Percentiles rank a stretch among this genome's conserved stretches.
Evolutionary conservation across 1,284 basidiomycete species (phyloP).

Genomic region (Leccinum griseonigrum): DNA sequence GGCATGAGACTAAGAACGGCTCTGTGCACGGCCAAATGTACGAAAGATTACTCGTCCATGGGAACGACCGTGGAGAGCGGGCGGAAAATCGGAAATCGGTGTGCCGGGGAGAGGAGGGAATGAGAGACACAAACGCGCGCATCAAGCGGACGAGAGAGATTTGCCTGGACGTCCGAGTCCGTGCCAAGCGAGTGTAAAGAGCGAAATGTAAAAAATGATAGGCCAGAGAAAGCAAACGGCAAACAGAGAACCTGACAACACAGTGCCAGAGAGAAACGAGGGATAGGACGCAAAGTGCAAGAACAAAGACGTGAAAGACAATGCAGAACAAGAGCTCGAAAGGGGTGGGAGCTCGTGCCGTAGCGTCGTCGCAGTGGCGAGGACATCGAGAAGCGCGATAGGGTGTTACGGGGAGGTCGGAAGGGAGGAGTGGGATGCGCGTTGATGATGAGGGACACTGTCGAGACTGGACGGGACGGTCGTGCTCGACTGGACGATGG

Average conservation of each 20-base stretch:
- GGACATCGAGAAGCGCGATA: no score
- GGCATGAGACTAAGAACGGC: no score
- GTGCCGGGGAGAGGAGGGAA: conserved; percentile 26
- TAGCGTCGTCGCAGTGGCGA: no score
- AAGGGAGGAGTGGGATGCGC: no score
- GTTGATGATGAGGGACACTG: no score
- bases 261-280: conserved; percentile 58
- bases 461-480: no score
- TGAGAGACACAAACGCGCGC: conserved; percentile 42
- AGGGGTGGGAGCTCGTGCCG: conserved; percentile 39
- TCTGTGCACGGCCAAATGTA: no score
- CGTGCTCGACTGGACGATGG: no score
- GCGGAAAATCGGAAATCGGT: conserved; percentile 28
- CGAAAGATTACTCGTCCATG: no score
- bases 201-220: conserved; percentile 50
- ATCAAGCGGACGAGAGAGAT: conserved; percentile 57
- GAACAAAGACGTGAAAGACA: conserved; percentile 54
- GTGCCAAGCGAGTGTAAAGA: conserved; percentile 55
- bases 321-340: conserved; percentile 46
- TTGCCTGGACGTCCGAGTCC: conserved; percentile 43
- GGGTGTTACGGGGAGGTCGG: no score
- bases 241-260: conserved; percentile 52
- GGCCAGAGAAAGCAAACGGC: conserved; percentile 65
- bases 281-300: conserved; percentile 56
- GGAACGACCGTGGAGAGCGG: conserved; percentile 32